A percentile compares a stretch with the other conserved stretches of the same genome.
phyloP scores from a whole-genome alignment of 345 rosid species.

The Cardiospermum halicacabum region DNA sequence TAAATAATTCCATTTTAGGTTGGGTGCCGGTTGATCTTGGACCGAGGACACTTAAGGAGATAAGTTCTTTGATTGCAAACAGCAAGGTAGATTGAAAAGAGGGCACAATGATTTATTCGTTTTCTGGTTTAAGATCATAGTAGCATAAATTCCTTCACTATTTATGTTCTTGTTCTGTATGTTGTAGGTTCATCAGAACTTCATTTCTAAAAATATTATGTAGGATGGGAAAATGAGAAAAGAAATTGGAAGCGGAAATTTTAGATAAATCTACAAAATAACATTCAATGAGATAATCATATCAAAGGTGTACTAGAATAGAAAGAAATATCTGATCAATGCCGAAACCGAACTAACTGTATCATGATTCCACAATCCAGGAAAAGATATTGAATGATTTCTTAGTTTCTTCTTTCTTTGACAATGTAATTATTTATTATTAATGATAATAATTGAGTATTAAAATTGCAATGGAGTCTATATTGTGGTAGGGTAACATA shows the following conservation, averaged over 20 bases:
- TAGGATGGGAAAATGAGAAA: not conserved
- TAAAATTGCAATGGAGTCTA: not conserved
- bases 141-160: too few relatives aligned
- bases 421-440: too few relatives aligned
- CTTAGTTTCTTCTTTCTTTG: not conserved
- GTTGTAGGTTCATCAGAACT: not conserved
- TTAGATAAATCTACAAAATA: too few relatives aligned
- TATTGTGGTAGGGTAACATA: not conserved
- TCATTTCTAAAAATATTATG: too few relatives aligned
- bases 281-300: not conserved
- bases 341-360: not conserved
- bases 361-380: not conserved
- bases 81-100: slow-evolving; percentile 43
- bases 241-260: not conserved
- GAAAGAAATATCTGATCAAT: not conserved
- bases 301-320: not conserved
- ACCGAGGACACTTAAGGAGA: slow-evolving; percentile 46
- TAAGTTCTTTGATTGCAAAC: slow-evolving; percentile 35
- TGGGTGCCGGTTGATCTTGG: slow-evolving; percentile 66
- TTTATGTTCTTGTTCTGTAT: not conserved
- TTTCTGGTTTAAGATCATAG: too few relatives aligned
- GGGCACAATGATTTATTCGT: not conserved
- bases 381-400: not conserved
- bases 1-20: slow-evolving; percentile 31
- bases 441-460: not conserved